Evolutionary conservation across 495 filamentous ascomycete species (phyloP).

Genomic region (Aspergillus sclerotioniger): DNA sequence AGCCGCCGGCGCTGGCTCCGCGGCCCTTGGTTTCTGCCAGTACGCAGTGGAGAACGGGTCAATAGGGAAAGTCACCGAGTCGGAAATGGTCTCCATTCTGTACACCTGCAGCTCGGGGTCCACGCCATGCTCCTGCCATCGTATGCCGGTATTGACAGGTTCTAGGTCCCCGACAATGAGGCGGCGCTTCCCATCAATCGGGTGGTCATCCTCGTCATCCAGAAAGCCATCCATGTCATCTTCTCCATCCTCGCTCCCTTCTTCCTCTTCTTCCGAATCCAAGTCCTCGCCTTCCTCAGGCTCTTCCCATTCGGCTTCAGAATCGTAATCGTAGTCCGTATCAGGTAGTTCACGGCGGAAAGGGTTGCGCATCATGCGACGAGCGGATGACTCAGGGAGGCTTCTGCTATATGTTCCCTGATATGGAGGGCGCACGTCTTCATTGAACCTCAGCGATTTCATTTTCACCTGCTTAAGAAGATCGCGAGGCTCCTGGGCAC

Average conservation of each 20-base stretch:
- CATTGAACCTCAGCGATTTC: constrained; percentile 77
- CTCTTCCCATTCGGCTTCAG: constrained; percentile 92
- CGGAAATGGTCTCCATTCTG: constrained; percentile 69
- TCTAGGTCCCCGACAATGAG: constrained; percentile 67
- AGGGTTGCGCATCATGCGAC: constrained; percentile 68
- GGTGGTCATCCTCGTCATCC: constrained; percentile 50
- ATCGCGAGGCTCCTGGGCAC: constrained; percentile 37
- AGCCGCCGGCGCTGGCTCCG: constrained; percentile 18
- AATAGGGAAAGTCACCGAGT: constrained; percentile 57
- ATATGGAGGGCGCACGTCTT: constrained; percentile 91
- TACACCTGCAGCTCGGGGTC: constrained; percentile 51
- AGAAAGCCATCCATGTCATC: constrained; percentile 56
- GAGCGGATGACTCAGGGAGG: constrained; percentile 46
- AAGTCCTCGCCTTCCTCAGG: constrained; percentile 78
- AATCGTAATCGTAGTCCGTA: constrained; percentile 92
- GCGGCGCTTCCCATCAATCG: constrained; percentile 41
- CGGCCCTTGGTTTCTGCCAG: constrained; percentile 57
- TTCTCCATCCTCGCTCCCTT: constrained; percentile 50
- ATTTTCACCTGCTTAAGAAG: constrained; percentile 62
- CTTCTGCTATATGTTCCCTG: constrained; percentile 74
- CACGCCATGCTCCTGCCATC: constrained; percentile 67
- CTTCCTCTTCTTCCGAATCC: constrained; percentile 75
- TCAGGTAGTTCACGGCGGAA: constrained; percentile 60
- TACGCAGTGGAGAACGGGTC: constrained; percentile 83
- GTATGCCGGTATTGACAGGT: constrained; percentile 73